Base-by-base conservation (phyloP, 2,329 filamentous ascomycete species). In the Exophiala lecanii-corni region DNA sequence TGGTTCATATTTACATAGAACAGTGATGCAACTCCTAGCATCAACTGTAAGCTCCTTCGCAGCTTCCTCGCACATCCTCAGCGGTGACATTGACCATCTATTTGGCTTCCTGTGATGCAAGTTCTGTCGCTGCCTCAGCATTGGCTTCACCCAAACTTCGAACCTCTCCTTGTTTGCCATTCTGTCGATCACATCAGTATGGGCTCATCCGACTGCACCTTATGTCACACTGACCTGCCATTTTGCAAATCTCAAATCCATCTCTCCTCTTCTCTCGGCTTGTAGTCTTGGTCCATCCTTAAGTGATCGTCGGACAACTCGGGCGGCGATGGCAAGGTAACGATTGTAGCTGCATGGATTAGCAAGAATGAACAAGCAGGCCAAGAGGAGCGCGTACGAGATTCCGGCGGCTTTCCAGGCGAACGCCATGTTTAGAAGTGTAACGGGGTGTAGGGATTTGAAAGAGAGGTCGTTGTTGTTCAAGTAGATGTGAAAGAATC, bases 391-490 rank as follows among this genome's bases (percentile, higher is more conserved):
- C 7, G 16, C 87, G 70, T 85, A 95, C 89, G 83, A 94, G 68
- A 97, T 78, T 73, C 92, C 92, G 69, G 92, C 87, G 66, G 89
- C 81, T 86, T 96, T 97, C 92, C 91, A 98, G 68, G 89, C 87
- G 76, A 89, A 91, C 74, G 85, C 78, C 92, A 97, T 98, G 13
- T 47, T 55, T 21, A 26, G 7, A 12, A 26, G 23, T 6, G 12
- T 26, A 7, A 12, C 12, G 23, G 23, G 23, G n/a, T n/a, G n/a
- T n/a, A n/a, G n/a, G 23, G 23, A 26, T 26, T 26, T 26, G 23
- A 26, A n/a, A n/a, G n/a, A n/a, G n/a, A n/a, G n/a, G n/a, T n/a
- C n/a, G n/a, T n/a, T n/a, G n/a, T n/a, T n/a, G n/a, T n/a, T n/a
- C n/a, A n/a, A n/a, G n/a, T n/a, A n/a, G n/a, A n/a, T n/a, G n/a